These are phyloP conservation scores for Kwoniella europaea DNA, from an alignment of 768 basidiomycete genomes.

Conservation along the genomic window DNA sequence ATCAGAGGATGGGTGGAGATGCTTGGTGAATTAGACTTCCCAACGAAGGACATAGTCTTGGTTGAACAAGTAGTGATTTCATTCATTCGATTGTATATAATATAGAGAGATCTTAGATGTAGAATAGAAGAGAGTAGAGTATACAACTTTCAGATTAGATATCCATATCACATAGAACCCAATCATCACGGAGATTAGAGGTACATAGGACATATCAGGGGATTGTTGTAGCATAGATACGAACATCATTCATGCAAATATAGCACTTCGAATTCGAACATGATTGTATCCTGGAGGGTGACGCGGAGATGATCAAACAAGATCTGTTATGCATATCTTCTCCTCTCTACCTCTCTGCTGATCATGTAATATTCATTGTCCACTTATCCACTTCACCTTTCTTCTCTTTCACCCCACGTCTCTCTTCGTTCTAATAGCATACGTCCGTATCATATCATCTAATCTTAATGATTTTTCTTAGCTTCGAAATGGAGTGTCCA, in stretches of 20 bases:
- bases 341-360: neutral
- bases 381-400: neutral
- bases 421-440: neutral
- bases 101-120: neutral
- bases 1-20: slow-evolving; percentile 4
- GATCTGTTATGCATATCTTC: neutral
- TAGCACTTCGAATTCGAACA: neutral
- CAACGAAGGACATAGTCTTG: too few relatives aligned
- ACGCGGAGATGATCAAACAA: neutral
- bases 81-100: too few relatives aligned
- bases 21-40: slow-evolving; percentile 8
- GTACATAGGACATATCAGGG: neutral
- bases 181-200: too few relatives aligned
- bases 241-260: neutral
- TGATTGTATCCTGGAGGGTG: too few relatives aligned
- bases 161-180: too few relatives aligned
- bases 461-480: slow-evolving; percentile 28
- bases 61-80: too few relatives aligned
- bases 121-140: neutral
- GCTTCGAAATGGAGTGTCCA: slow-evolving; percentile 81
- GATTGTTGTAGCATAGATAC: neutral
- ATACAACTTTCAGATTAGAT: too few relatives aligned
- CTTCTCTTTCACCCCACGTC: neutral
- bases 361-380: neutral
- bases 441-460: neutral